These are phyloP conservation scores for Lunasporangiospora selenospora DNA, from an alignment of 192 early-diverging fungal species.

Conservation along the genomic window DNA sequence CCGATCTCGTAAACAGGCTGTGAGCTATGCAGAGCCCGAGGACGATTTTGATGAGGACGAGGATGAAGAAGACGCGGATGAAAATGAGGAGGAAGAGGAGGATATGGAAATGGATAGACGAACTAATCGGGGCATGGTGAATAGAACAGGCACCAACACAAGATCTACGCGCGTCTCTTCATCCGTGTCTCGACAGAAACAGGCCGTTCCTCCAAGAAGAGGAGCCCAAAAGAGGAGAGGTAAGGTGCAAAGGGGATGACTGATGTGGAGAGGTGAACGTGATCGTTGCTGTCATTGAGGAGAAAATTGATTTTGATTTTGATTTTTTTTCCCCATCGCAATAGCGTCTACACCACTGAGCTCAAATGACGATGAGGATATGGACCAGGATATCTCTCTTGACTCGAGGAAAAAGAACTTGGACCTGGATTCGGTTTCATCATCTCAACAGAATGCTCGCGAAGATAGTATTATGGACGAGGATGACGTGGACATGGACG, in stretches of 20 bases:
- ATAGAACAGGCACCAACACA: conserved; percentile 1
- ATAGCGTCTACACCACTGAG: conserved; percentile 31
- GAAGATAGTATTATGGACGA: conserved; percentile 43
- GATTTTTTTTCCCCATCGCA: not conserved
- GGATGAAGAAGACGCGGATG: conserved; percentile 12
- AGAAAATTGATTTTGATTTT: not conserved
- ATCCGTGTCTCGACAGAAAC: not conserved
- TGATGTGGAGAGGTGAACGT: too few species aligned
- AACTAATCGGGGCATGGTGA: conserved; percentile 16
- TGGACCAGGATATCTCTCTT: conserved; percentile 9
- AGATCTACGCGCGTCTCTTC: not conserved
- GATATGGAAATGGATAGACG: not conserved
- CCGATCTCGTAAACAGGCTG: conserved; percentile 29
- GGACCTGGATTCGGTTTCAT: conserved; percentile 17
- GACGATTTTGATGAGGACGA: conserved; percentile 23
- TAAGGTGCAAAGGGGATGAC: too few species aligned
- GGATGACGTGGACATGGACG: conserved; percentile 24
- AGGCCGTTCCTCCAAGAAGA: not conserved
- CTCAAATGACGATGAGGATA: conserved; percentile 26
- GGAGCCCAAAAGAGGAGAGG: not conserved
- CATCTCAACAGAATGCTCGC: conserved; percentile 8
- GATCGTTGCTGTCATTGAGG: too few species aligned
- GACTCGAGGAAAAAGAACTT: conserved; percentile 10
- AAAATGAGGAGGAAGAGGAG: conserved; percentile 14
- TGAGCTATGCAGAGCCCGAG: conserved; percentile 47